Percentiles rank a stretch among this genome's conserved stretches.
Evolutionary conservation across 192 early-diverging fungal genomes (phyloP).

Genomic region (Phlyctochytrium bullatum): DNA sequence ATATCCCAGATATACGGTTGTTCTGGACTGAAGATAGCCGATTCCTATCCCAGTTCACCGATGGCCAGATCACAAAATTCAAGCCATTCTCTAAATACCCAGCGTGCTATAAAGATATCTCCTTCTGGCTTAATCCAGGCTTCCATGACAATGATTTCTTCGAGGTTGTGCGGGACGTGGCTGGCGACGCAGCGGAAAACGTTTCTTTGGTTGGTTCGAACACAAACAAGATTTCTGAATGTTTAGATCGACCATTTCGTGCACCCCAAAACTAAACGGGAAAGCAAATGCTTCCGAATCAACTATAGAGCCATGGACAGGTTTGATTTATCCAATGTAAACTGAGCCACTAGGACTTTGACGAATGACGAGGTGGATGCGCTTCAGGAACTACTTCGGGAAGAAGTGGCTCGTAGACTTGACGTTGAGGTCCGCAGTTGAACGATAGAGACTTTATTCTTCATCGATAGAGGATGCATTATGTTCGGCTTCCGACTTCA

Average conservation of each 20-base stretch:
- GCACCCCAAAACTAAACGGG: conserved; percentile 79
- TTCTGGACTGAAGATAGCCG: conserved; percentile 92
- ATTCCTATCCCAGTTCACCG: conserved; percentile 80
- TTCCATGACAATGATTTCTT: conserved; percentile 95
- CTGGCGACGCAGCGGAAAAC: conserved; percentile 88
- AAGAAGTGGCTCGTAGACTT: conserved; percentile 59
- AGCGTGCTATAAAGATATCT: conserved; percentile 90
- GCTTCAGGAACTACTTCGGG: conserved; percentile 80
- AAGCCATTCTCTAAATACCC: conserved; percentile 87
- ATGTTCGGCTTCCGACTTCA: too few species aligned
- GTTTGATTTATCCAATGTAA: conserved; percentile 9
- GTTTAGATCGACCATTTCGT: conserved; percentile 79
- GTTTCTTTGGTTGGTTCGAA: conserved; percentile 65
- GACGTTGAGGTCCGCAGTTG: conserved; percentile 73
- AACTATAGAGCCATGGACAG: conserved; percentile 96
- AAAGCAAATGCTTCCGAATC: conserved; percentile 89
- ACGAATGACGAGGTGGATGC: conserved; percentile 92
- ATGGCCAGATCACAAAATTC: conserved; percentile 70
- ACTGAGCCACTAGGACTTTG: conserved; percentile 60
- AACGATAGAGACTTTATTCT: too few species aligned
- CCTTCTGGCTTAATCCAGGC: conserved; percentile 76
- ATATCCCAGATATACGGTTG: conserved; percentile 91
- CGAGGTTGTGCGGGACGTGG: conserved; percentile 87
- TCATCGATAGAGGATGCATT: too few species aligned
- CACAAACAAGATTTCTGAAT: not conserved